Evolutionary conservation across 306 rosid genomes (phyloP).

Genomic region (Medicago lupulina): DNA sequence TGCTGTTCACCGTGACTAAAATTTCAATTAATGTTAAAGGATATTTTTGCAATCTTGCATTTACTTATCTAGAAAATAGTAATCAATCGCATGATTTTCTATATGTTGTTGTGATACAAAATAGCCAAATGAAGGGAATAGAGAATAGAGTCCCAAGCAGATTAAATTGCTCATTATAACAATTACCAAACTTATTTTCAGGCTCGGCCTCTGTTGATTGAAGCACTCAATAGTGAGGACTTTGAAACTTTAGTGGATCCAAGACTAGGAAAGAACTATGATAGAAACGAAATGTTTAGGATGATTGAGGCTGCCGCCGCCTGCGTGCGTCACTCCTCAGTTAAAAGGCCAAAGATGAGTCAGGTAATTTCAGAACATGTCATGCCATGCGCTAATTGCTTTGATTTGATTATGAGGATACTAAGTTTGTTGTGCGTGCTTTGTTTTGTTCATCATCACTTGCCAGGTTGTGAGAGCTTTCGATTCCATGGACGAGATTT

Average conservation of each 20-base stretch:
- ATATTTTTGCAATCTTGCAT: slow-evolving; percentile 5
- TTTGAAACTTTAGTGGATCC: slow-evolving; percentile 74
- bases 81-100: background rate
- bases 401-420: slow-evolving; percentile 18
- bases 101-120: too few relatives aligned
- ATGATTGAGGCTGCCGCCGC: slow-evolving; percentile 97
- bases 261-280: slow-evolving; percentile 67
- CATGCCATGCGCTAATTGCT: background rate
- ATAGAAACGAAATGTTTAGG: slow-evolving; percentile 70
- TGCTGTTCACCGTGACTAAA: background rate
- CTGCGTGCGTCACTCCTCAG: slow-evolving; percentile 83
- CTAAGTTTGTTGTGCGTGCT: slow-evolving; percentile 11
- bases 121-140: too few relatives aligned
- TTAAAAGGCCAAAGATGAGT: slow-evolving; percentile 87
- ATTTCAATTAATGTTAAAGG: background rate
- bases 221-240: slow-evolving; percentile 68
- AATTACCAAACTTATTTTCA: slow-evolving; percentile 43
- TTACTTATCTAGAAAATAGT: background rate
- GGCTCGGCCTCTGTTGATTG: slow-evolving; percentile 82
- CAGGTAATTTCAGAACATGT: slow-evolving; percentile 61
- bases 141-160: too few relatives aligned
- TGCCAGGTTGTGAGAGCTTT: slow-evolving; percentile 91
- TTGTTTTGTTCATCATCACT: background rate
- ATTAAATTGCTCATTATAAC: too few relatives aligned
- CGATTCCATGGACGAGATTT: slow-evolving; percentile 69